A percentile compares a stretch with the other conserved stretches of the same genome.
These are phyloP conservation scores for Lentinula raphanica DNA, from an alignment of 768 basidiomycete genomes.

Conservation along the genomic window DNA sequence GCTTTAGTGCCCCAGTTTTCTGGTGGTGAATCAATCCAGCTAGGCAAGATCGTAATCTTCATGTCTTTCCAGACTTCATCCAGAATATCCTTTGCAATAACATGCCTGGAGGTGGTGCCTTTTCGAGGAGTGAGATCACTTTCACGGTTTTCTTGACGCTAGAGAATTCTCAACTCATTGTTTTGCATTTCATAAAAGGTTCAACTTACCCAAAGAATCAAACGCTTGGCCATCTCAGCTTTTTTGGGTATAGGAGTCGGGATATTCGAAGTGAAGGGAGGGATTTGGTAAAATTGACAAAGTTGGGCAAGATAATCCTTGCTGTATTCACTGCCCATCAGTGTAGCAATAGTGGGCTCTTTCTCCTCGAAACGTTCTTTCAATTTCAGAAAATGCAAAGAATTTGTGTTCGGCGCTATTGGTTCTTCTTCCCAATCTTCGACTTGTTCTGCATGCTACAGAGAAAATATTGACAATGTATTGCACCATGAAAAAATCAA, in stretches of 20 bases:
- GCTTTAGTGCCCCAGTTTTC: constrained; percentile 17
- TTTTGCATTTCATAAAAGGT: neutral
- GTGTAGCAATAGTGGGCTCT: neutral
- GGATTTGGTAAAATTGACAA: neutral
- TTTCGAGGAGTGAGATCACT: neutral
- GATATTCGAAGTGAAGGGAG: neutral
- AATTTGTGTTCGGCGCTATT: no score
- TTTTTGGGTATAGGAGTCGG: neutral
- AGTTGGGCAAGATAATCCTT: neutral
- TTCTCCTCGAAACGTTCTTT: no score
- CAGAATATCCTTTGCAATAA: constrained; percentile 14
- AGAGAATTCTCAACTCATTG: neutral
- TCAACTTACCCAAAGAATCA: neutral
- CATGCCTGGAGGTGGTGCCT: neutral
- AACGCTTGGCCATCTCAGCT: neutral
- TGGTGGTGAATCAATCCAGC: constrained; percentile 18
- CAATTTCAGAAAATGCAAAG: no score
- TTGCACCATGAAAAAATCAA: no score
- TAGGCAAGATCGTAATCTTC: constrained; percentile 19
- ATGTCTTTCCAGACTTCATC: constrained; percentile 12
- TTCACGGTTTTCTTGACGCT: neutral
- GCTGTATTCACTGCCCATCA: neutral
- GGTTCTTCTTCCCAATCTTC: no score
- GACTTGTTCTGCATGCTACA: no score
- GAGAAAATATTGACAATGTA: no score